These are phyloP conservation scores for Lizanozyma gosingica DNA, from an alignment of 1,139 yeast species.

Conservation along the genomic window DNA sequence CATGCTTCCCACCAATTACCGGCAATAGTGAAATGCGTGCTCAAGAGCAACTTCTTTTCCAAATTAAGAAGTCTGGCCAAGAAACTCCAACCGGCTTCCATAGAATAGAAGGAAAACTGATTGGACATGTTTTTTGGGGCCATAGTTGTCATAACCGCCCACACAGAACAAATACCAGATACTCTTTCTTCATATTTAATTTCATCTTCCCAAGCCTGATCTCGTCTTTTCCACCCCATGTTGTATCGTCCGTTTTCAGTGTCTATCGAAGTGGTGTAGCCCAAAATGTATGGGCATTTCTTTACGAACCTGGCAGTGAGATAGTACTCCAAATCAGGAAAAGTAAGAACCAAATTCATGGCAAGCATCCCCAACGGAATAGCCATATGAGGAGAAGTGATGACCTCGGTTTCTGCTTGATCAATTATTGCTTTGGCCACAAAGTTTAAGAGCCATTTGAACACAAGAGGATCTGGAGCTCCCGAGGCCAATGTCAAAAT, in stretches of 20 bases:
- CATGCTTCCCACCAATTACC: conserved; percentile 93
- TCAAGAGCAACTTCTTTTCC: conserved; percentile 37
- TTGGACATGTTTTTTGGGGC: conserved; percentile 8
- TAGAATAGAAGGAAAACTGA: conserved; percentile 28
- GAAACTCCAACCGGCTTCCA: conserved; percentile 54
- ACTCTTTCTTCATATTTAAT: conserved; percentile 74
- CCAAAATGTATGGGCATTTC: conserved; percentile 84
- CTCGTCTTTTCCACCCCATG: conserved; percentile 83
- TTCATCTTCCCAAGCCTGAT: conserved; percentile 69
- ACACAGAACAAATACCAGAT: conserved; percentile 76
- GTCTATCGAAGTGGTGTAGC: conserved; percentile 63
- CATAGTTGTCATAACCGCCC: conserved; percentile 60
- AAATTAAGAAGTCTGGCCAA: conserved; percentile 64
- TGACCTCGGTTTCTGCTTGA: conserved; percentile 90
- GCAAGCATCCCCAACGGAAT: conserved; percentile 70
- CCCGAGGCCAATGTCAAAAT: conserved; percentile 39
- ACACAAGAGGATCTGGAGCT: conserved; percentile 39
- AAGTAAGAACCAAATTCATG: conserved; percentile 41
- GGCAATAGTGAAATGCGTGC: conserved; percentile 63
- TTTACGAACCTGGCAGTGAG: conserved; percentile 77
- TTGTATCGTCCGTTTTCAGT: conserved; percentile 74
- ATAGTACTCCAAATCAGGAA: conserved; percentile 59
- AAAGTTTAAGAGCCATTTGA: conserved; percentile 68
- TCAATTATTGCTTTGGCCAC: conserved; percentile 77
- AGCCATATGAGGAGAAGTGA: conserved; percentile 72